Percentiles rank a stretch among this genome's conserved stretches.
Evolutionary conservation across 2,329 filamentous ascomycete species (phyloP).

Genomic region (Dothistroma septosporum): DNA sequence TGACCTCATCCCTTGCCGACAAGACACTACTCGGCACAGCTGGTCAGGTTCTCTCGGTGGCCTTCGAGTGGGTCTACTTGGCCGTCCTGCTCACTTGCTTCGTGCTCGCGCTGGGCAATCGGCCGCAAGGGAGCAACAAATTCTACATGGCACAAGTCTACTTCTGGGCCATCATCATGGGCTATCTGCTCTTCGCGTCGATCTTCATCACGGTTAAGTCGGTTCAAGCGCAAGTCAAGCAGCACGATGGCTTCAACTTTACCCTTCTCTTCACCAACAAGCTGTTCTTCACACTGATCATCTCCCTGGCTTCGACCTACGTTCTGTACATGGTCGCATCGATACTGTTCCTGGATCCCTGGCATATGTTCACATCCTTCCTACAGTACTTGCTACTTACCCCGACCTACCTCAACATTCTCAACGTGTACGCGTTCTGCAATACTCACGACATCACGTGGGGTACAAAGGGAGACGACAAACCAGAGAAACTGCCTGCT

Average conservation of each 20-base stretch:
- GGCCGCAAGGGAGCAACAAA: conserved; percentile 86
- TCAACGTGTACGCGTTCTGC: conserved; percentile 98
- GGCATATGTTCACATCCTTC: conserved; percentile 97
- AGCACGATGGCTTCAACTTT: conserved; percentile 62
- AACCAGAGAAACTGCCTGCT: conserved; percentile 81
- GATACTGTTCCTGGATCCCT: conserved; percentile 93
- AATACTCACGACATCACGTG: conserved; percentile 97
- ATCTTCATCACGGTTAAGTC: conserved; percentile 89
- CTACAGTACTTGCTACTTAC: conserved; percentile 92
- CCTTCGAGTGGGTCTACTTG: conserved; percentile 96
- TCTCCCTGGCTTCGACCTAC: conserved; percentile 88
- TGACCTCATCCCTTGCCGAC: conserved; percentile 78
- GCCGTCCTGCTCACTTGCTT: conserved; percentile 91
- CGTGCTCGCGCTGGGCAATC: conserved; percentile 87
- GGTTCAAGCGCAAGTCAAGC: conserved; percentile 65
- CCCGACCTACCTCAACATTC: conserved; percentile 94
- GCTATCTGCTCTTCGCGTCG: conserved; percentile 92
- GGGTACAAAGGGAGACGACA: conserved; percentile 98
- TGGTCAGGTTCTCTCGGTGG: conserved; percentile 75
- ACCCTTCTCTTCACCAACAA: conserved; percentile 75
- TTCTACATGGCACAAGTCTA: conserved; percentile 97
- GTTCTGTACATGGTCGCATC: conserved; percentile 89
- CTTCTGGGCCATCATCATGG: conserved; percentile 96
- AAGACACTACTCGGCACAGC: conserved; percentile 66
- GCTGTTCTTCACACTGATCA: conserved; percentile 88